Base-by-base conservation (phyloP, 306 rosid species). In the Rosa lucieae region DNA sequence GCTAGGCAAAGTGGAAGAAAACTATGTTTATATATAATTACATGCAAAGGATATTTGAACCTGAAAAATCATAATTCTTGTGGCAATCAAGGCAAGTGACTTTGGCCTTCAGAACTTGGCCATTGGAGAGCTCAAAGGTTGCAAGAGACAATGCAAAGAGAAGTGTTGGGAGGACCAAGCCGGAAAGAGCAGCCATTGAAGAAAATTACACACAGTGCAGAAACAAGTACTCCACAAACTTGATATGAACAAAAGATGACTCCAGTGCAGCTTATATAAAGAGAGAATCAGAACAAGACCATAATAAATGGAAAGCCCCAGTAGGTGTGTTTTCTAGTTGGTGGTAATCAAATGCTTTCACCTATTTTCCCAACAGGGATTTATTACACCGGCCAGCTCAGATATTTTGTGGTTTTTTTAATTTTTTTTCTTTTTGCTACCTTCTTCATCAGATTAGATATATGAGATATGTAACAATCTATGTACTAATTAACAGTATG, bases 61-160 rank as follows among this genome's bases (percentile, higher is more conserved):
- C 98, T 72, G 97, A 86, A 82, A 92, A 82, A 74, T 84, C 90
- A 67, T 79, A 61, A 21, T 78, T 55, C 8, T 67, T 72, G 21
- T 82, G 32, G 86, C 97, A 94, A 65, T 94, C 95, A 10, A 75
- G 87, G 91, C 97, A 92, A 75, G 94, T 72, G 80, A 92, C 82
- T 72, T 87, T 94, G 76, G 86, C 97, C 74, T 86, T 82, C 1
- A 89, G 80, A 17, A 77, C 72, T 76, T 81, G 90, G 84, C 84
- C 74, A 37, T 85, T 47, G 17, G 99, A 82, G 20, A 80, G 85
- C 70, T 87, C 77, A 58, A 84, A 65, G 69, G 65, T 77, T 9
- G 87, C 82, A 44, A 91, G 62, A 72, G 82, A 84, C 74, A 87
- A 32, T 5, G 84, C 90, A 66, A 88, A 74, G 62, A 91, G 56